Evolutionary conservation across 257 asterid genomes (phyloP).

Genomic region (Phtheirospermum japonicum): DNA sequence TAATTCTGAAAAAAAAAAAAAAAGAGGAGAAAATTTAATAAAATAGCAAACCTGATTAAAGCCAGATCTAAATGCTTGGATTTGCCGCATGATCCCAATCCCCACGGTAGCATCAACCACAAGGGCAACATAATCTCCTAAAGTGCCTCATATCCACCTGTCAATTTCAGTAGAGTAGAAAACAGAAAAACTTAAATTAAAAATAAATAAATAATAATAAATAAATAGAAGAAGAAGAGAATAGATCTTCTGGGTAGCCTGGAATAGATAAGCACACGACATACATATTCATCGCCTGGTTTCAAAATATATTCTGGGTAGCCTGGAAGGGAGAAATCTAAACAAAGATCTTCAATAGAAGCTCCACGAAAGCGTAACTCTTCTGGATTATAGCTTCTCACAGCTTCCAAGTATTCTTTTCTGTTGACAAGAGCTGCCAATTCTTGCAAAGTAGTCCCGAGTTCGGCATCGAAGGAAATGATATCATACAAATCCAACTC

Average conservation of each 20-base stretch:
- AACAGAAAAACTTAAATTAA: background rate
- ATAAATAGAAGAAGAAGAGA: no score
- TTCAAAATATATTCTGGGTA: constrained; percentile 78
- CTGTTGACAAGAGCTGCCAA: constrained; percentile 76
- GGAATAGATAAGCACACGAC: constrained; percentile 4
- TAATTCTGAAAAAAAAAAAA: background rate
- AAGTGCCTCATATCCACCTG: constrained; percentile 74
- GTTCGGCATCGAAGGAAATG: constrained; percentile 69
- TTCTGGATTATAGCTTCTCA: constrained; percentile 45
- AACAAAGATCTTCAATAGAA: constrained; percentile 76
- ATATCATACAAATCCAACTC: constrained; percentile 92
- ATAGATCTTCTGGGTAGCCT: no score
- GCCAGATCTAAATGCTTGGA: constrained; percentile 81
- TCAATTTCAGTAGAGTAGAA: constrained; percentile 12
- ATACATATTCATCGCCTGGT: constrained; percentile 66
- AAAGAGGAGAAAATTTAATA: background rate
- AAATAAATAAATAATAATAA: no score
- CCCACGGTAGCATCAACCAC: constrained; percentile 87
- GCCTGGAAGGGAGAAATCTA: constrained; percentile 95
- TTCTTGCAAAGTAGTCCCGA: constrained; percentile 86
- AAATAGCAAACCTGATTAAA: constrained; percentile 59
- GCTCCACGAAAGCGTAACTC: constrained; percentile 70
- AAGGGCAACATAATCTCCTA: constrained; percentile 77
- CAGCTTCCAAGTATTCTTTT: constrained; percentile 58
- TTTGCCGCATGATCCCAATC: constrained; percentile 61